Conservation (phyloP, 306 rosid genomes). For the Herpetospermum pedunculosum region DNA sequence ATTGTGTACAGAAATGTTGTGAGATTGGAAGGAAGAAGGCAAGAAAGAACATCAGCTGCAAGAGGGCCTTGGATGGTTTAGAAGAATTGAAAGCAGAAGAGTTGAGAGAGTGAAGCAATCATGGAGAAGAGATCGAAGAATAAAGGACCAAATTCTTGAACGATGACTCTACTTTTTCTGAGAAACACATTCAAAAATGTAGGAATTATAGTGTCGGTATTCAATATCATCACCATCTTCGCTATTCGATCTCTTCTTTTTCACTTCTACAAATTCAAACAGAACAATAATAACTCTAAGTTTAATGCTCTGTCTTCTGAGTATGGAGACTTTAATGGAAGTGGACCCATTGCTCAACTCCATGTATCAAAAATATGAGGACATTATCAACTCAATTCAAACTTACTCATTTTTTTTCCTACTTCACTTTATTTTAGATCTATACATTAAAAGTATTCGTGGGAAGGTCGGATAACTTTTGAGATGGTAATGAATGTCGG, state of each 20-base stretch:
- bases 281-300: background rate
- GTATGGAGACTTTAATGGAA: background rate
- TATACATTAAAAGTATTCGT: too few species aligned
- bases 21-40: background rate
- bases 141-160: slow-evolving; percentile 25
- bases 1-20: background rate
- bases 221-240: too few species aligned
- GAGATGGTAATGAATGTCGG: too few species aligned
- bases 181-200: slow-evolving; percentile 29
- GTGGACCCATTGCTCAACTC: background rate
- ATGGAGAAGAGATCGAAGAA: slow-evolving; percentile 25
- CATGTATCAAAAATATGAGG: background rate
- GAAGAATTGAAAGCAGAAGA: too few species aligned
- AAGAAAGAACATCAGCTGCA: too few species aligned
- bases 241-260: too few species aligned
- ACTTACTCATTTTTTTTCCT: too few species aligned
- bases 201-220: slow-evolving; percentile 10
- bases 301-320: background rate
- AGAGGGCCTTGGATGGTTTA: too few species aligned
- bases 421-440: background rate
- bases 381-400: background rate
- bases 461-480: too few species aligned
- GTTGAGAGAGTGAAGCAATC: slow-evolving; percentile 23
- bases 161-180: slow-evolving; percentile 40
- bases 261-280: background rate